Conservation (phyloP, 2,329 filamentous ascomycete genomes). For the Cladophialophora yegresii region DNA sequence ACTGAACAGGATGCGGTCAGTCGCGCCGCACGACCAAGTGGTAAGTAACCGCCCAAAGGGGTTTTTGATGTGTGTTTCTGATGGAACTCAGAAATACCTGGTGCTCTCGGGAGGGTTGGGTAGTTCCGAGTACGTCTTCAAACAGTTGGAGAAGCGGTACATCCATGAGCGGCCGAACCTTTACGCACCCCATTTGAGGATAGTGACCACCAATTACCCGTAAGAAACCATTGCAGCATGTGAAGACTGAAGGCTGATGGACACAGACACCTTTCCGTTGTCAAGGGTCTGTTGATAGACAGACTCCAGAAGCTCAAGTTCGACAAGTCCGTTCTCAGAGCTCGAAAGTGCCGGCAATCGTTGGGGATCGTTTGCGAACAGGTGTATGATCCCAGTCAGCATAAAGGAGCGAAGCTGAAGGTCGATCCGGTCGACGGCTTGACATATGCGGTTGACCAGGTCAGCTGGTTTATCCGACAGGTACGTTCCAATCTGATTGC, state of each 20-base stretch:
- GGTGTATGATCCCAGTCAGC: slow-evolving; percentile 2
- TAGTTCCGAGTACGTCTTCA: slow-evolving; percentile 40
- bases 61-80: neutral
- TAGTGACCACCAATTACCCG: slow-evolving; percentile 42
- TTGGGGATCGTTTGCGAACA: slow-evolving; percentile 12
- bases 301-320: slow-evolving; percentile 36
- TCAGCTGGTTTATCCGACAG: slow-evolving; percentile 12
- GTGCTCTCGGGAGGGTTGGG: slow-evolving; percentile 43
- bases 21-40: slow-evolving; percentile 37
- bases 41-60: slow-evolving; percentile 28
- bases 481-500: neutral
- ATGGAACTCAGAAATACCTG: slow-evolving; percentile 35
- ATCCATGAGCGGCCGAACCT: slow-evolving; percentile 24
- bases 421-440: slow-evolving; percentile 1
- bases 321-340: slow-evolving; percentile 32
- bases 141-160: slow-evolving; percentile 38
- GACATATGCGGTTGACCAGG: slow-evolving; percentile 13
- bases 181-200: slow-evolving; percentile 36
- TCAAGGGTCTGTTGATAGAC: slow-evolving; percentile 43
- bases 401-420: slow-evolving; percentile 5
- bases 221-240: neutral
- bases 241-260: neutral
- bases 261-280: slow-evolving; percentile 39
- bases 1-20: slow-evolving; percentile 35
- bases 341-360: slow-evolving; percentile 21